Conservation (phyloP, 768 basidiomycete species). For the Suillus subluteus region DNA sequence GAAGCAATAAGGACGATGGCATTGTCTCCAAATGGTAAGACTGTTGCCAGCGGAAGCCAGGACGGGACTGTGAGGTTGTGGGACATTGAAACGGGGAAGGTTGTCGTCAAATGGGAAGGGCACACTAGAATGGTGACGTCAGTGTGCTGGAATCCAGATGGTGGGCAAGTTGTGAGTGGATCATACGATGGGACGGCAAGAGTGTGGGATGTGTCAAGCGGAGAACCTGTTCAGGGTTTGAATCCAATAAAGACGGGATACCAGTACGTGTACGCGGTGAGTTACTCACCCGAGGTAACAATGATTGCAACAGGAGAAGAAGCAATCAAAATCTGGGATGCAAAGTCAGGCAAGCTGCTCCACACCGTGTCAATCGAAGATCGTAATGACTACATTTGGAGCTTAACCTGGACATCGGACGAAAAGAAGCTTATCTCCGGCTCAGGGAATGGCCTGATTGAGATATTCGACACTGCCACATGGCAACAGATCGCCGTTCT, state of each 20-base stretch:
- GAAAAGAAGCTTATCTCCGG: constrained; percentile 2
- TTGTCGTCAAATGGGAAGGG: neutral
- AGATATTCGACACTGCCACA: constrained; percentile 3
- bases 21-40: constrained; percentile 1
- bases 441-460: neutral
- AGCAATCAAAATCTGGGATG: neutral
- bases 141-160: constrained; percentile 10
- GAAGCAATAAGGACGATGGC: accelerated
- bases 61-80: neutral
- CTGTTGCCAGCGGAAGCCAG: constrained; percentile 14
- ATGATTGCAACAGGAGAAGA: neutral
- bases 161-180: constrained; percentile 16
- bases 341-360: neutral
- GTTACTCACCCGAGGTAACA: neutral
- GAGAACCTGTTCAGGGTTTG: neutral
- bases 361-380: neutral
- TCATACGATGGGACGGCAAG: constrained; percentile 12
- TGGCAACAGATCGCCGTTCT: neutral
- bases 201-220: neutral
- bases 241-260: neutral
- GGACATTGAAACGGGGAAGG: neutral
- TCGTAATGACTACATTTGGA: too few relatives aligned
- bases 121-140: neutral
- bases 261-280: accelerated
- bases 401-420: neutral